Evolutionary conservation across 176 grass and related monocot species (phyloP), one percentile per base, ranked within the genome.

Genomic region (Poa pratensis): DNA sequence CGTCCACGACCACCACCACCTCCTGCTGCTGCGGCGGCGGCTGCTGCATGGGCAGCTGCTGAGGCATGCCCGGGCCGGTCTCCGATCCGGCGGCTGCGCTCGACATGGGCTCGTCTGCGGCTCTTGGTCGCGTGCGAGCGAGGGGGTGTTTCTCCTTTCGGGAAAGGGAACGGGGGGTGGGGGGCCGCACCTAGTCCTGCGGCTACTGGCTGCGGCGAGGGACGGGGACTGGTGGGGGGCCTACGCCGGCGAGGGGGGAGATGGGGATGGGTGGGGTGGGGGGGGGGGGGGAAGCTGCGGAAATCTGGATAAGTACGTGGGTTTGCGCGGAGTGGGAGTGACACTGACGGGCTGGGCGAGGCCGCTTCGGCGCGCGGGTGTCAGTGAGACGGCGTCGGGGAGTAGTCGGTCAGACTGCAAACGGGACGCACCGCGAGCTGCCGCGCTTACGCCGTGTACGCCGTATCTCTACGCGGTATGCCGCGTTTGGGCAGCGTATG

Each of bases 151-250:
- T 64, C 5, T 48, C 20, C 77, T 81, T 82, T 54, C 24, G 17
- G 26, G 50, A 40, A 45, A 67, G 69, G 58, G 55, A 77, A n/a
- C 12, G 48, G 61, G 20, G 13, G 60, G 3, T 60, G 20, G 54
- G 37, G 52, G 16, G 57, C 32, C n/a, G 83, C 88, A 83, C 80
- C 67, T 61, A 69, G 75, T 80, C 34, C 73, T 78, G 73, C 79
- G 45, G 84, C 84, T 79, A 78, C 79, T 90, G 79, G 79, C 73
- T 55, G 73, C 84, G 84, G 79, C 83, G 83, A 78, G 43, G 54
- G 46, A 69, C 46, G 73, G 78, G 9, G 11, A 20, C 8, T 57
- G 71, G 81, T 76, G 74, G 16, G 86, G 74, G 83, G 19, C 79
- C 82, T 53, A 77, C 83, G 32, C 79, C 79, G 73, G 28, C 79